These are phyloP conservation scores for Verticillium nubilum DNA, from an alignment of 2,329 filamentous ascomycete species.

Conservation along the genomic window DNA sequence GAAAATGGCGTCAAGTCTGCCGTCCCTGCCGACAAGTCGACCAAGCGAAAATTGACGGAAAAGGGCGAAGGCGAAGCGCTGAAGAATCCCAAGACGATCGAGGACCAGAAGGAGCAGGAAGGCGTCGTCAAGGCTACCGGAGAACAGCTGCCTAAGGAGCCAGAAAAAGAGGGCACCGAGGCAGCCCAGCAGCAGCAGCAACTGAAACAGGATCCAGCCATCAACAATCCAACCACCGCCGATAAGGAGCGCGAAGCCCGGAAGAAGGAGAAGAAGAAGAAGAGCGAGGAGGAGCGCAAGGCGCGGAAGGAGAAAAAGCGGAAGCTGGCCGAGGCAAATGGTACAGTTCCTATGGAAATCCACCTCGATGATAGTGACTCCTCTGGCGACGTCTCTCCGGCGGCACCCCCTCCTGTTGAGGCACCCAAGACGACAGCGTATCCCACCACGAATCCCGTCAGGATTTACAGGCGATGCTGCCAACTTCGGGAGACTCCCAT, in stretches of 20 bases:
- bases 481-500: conserved; percentile 90
- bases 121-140: conserved; percentile 33
- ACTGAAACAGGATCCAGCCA: conserved; percentile 12
- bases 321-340: conserved; percentile 80
- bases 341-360: conserved; percentile 78
- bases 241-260: conserved; percentile 45
- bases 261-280: conserved; percentile 96
- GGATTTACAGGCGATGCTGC: conserved; percentile 92
- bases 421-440: conserved; percentile 45
- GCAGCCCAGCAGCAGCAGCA: neutral
- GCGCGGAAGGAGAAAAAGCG: conserved; percentile 87
- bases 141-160: conserved; percentile 32
- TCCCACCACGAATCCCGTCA: conserved; percentile 83
- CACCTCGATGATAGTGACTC: conserved; percentile 65
- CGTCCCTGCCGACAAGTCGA: conserved; percentile 34
- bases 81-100: conserved; percentile 58
- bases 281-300: conserved; percentile 86
- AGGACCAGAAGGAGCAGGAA: conserved; percentile 49
- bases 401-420: conserved; percentile 39
- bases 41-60: conserved; percentile 60
- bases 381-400: conserved; percentile 25
- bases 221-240: conserved; percentile 5
- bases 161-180: conserved; percentile 28
- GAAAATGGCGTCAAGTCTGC: conserved; percentile 31
- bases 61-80: conserved; percentile 70